Conservation (phyloP, 2,329 filamentous ascomycete genomes). For the Aspergillus flavus region DNA sequence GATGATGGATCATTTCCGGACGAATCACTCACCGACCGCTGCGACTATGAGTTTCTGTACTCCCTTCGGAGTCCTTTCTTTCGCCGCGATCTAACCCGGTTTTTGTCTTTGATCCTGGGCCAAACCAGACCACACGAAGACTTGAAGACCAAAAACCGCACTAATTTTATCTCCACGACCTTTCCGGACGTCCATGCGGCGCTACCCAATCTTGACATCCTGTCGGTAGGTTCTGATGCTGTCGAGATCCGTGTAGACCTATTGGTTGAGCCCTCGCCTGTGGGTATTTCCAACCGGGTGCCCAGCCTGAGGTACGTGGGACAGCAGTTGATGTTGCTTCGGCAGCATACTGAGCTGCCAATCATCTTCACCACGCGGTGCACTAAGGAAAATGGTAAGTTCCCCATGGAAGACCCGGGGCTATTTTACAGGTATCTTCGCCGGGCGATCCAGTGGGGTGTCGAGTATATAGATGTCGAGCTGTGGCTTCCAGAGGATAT, state of each 20-base stretch:
- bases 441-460: slow-evolving; percentile 83
- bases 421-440: slow-evolving; percentile 80
- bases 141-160: slow-evolving; percentile 69
- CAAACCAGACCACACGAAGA: slow-evolving; percentile 78
- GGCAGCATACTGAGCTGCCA: slow-evolving; percentile 83
- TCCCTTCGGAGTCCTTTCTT: slow-evolving; percentile 68
- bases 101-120: slow-evolving; percentile 76
- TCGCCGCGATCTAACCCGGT: slow-evolving; percentile 74
- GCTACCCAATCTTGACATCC: slow-evolving; percentile 80
- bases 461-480: slow-evolving; percentile 88
- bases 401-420: slow-evolving; percentile 77
- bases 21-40: slow-evolving; percentile 63
- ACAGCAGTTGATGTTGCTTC: slow-evolving; percentile 80
- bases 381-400: slow-evolving; percentile 78
- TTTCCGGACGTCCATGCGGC: slow-evolving; percentile 84
- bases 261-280: slow-evolving; percentile 68
- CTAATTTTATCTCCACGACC: slow-evolving; percentile 84
- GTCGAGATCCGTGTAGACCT: slow-evolving; percentile 85
- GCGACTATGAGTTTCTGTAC: slow-evolving; percentile 87
- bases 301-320: slow-evolving; percentile 83
- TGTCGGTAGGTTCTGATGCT: slow-evolving; percentile 83
- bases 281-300: slow-evolving; percentile 63
- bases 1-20: slow-evolving; percentile 72
- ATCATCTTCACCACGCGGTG: slow-evolving; percentile 88
- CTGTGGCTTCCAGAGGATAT: slow-evolving; percentile 82